Conservation (phyloP, 139 green algal genomes). For the Coelastrella sp. region DNA sequence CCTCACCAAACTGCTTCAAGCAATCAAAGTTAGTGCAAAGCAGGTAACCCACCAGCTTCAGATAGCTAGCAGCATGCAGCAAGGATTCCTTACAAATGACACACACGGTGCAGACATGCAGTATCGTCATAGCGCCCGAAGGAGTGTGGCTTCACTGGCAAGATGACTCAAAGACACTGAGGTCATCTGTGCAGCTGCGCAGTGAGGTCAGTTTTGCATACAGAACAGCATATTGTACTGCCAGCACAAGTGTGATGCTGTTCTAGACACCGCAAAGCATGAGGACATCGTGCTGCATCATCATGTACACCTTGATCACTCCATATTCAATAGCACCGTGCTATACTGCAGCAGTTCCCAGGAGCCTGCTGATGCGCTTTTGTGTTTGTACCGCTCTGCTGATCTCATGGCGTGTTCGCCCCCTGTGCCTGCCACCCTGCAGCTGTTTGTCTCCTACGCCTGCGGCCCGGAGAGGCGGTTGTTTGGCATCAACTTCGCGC, state of each 20-base stretch:
- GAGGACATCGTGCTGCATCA: no score
- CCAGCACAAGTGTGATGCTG: neutral
- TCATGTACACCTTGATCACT: no score
- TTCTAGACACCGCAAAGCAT: no score
- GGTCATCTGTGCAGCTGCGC: conserved; percentile 57
- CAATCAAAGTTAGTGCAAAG: conserved; percentile 55
- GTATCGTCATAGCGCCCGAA: conserved; percentile 42
- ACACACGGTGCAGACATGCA: conserved; percentile 48
- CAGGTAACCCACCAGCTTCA: conserved; percentile 45
- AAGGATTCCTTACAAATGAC: neutral
- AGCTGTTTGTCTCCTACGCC: conserved; percentile 59
- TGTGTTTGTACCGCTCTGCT: no score
- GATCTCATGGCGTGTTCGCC: no score
- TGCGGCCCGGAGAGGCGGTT: conserved; percentile 28
- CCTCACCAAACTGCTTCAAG: conserved; percentile 53
- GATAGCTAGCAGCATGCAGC: neutral
- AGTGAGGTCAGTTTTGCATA: conserved; percentile 44
- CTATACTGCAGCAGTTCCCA: no score
- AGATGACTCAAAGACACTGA: conserved; percentile 69
- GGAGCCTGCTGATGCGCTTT: no score
- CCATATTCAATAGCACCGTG: no score
- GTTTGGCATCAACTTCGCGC: conserved; percentile 58
- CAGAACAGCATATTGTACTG: neutral
- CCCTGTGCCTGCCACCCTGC: neutral
- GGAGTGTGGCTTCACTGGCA: conserved; percentile 62